These are phyloP conservation scores for Apostasia ramifera DNA, from an alignment of 106 monocot genomes.

Conservation along the genomic window DNA sequence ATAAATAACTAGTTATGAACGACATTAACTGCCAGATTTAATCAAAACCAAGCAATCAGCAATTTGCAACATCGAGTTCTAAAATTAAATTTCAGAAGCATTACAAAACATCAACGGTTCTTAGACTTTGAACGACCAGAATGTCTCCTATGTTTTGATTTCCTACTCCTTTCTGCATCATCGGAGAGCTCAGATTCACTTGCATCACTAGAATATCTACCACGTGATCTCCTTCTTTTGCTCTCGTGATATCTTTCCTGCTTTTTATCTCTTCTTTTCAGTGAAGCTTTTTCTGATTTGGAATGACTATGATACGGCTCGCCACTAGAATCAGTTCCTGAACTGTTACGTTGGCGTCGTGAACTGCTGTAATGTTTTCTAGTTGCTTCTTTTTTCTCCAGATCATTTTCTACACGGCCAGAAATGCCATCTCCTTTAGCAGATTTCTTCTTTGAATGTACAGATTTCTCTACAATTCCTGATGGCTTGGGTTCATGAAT, in stretches of 20 bases:
- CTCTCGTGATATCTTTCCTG: slow-evolving; percentile 20
- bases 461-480: background rate
- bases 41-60: too few species aligned
- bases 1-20: too few species aligned
- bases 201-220: slow-evolving; percentile 15
- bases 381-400: slow-evolving; percentile 16
- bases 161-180: slow-evolving; percentile 20
- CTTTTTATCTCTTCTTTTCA: slow-evolving; percentile 26
- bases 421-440: background rate
- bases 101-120: background rate
- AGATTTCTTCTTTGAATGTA: background rate
- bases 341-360: slow-evolving; percentile 28
- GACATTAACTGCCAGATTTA: too few species aligned
- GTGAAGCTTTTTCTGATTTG: slow-evolving; percentile 21
- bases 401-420: background rate
- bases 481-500: slow-evolving; percentile 7
- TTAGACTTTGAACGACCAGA: slow-evolving; percentile 13
- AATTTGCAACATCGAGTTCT: too few species aligned
- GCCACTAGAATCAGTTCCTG: slow-evolving; percentile 29
- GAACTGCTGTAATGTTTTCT: slow-evolving; percentile 22
- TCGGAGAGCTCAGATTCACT: slow-evolving; percentile 2
- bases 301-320: slow-evolving; percentile 12
- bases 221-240: slow-evolving; percentile 21
- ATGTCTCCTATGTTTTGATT: slow-evolving; percentile 13
- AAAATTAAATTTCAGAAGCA: background rate